phyloP scores from a whole-genome alignment of 805 yeast species.

The Kuraishia molischiana region DNA sequence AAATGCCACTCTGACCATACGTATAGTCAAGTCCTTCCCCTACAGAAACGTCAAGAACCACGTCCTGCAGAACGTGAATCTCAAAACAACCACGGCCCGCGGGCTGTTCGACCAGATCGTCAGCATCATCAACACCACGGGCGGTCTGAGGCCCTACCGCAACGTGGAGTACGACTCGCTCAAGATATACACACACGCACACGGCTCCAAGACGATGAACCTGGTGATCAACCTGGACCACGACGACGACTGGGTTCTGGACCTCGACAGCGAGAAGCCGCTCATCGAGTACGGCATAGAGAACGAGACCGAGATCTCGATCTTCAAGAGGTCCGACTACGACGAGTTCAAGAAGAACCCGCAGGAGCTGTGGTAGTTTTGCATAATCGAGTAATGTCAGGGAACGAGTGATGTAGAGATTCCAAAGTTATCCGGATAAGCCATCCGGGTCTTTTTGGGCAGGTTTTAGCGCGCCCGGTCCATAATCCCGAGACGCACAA shows the following conservation, averaged over 20 bases:
- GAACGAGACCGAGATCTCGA: slow-evolving; percentile 87
- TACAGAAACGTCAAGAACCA: slow-evolving; percentile 79
- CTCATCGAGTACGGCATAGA: slow-evolving; percentile 47
- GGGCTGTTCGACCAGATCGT: slow-evolving; percentile 47
- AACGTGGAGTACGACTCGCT: slow-evolving; percentile 64
- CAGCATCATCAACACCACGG: slow-evolving; percentile 36
- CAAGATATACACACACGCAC: slow-evolving; percentile 90
- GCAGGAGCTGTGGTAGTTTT: slow-evolving; percentile 72
- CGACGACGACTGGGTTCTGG: slow-evolving; percentile 63
- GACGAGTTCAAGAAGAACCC: slow-evolving; percentile 68
- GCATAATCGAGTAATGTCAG: no score
- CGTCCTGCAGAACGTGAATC: slow-evolving; percentile 59
- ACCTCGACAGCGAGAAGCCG: slow-evolving; percentile 27
- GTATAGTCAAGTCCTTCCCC: slow-evolving; percentile 87
- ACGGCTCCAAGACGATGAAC: slow-evolving; percentile 88
- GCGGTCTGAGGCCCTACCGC: slow-evolving; percentile 75
- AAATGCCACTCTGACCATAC: slow-evolving; percentile 70
- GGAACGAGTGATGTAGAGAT: no score
- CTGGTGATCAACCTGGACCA: slow-evolving; percentile 85
- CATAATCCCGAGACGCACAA: no score
- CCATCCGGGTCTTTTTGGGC: no score
- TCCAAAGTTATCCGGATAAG: no score
- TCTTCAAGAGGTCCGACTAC: slow-evolving; percentile 66
- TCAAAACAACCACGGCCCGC: slow-evolving; percentile 56
- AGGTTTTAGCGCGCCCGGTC: no score